A percentile compares a stretch with the other conserved stretches of the same genome.
Evolutionary conservation across 1,284 basidiomycete species (phyloP).

Genomic region (Boletus semigastroideus): DNA sequence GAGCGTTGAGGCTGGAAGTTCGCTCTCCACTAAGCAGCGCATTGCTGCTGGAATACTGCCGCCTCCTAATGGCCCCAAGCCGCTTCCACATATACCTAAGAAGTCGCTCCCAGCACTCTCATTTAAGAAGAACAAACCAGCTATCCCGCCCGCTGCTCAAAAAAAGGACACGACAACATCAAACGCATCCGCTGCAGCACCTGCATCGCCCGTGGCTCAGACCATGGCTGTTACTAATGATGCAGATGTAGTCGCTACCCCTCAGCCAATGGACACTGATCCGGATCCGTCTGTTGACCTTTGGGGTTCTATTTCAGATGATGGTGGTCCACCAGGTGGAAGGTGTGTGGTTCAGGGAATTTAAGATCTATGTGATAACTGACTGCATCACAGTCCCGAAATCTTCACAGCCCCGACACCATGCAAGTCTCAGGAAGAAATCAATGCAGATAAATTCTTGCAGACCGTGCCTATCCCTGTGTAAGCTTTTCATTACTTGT

Average conservation of each 20-base stretch:
- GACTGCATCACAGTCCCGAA: conserved; percentile 3
- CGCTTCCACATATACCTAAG: conserved; percentile 27
- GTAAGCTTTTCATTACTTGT: conserved; percentile 15
- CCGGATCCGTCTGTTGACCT: conserved; percentile 17
- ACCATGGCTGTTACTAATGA: neutral
- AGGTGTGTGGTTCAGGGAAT: conserved; percentile 8
- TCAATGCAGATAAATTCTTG: conserved; percentile 25
- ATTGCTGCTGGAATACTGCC: conserved; percentile 40
- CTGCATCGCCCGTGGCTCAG: conserved; percentile 15
- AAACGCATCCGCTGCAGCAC: conserved; percentile 1
- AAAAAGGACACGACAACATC: conserved; percentile 10
- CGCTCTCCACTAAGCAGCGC: conserved; percentile 50
- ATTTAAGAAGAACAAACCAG: conserved; percentile 44
- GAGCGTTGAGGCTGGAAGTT: conserved; percentile 32
- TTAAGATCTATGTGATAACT: neutral
- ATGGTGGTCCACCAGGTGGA: conserved; percentile 1
- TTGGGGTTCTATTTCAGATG: conserved; percentile 17
- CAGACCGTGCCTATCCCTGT: conserved; percentile 25
- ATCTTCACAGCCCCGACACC: conserved; percentile 8
- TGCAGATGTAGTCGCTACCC: conserved; percentile 12
- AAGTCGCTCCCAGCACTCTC: conserved; percentile 33
- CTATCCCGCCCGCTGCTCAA: conserved; percentile 5
- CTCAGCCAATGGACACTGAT: conserved; percentile 27
- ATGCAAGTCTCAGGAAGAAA: conserved; percentile 21
- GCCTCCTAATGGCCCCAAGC: conserved; percentile 28